Base-by-base conservation (phyloP, 176 grass and related monocot species). In the Phoenix dactylifera region DNA sequence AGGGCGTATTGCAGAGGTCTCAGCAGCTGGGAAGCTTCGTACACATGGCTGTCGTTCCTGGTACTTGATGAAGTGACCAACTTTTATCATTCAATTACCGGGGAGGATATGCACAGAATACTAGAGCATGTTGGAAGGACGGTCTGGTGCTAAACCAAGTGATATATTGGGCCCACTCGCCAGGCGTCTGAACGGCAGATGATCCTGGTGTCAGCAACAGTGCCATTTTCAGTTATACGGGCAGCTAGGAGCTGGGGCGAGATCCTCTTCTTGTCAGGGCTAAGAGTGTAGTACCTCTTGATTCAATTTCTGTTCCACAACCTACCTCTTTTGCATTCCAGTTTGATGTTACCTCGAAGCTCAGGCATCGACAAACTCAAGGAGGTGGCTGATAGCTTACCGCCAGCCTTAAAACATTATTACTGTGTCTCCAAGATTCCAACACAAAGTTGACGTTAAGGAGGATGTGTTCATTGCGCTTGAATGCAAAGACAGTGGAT, bases 51-150 rank as follows among this genome's bases (percentile, higher is more conserved):
- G 92, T 65, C 74, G 75, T 60, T 97, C 64, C 76, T 97, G 64
- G 87, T 97, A 55, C 65, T 97, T 65, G 92, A 97, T 69, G 92
- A 97, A 87, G 81, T 3, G 92, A 97, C 67, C 87, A 91, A 56
- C 69, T 97, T 54, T 71, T 97, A 24, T 91, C 92, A 24, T 91
- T 91, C 51, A 97, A 97, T 80, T 97, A 97, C 59, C 68, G 92
- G 53, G 53, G 92, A 88, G 70, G 87, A 97, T 74, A 88, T 97
- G 87, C 84, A 97, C 73, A 82, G 92, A 75, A 85, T 97, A 58
- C 54, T 97, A 19, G 84, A 97, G 70, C 92, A 91, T 78, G 92
- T 97, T 72, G 92, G 92, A 62, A 91, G 66, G 62, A 75, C n/a
- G 54, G 24, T 75, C 77, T 19, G 70, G 24, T 26, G 67, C 78